These are phyloP conservation scores for Metschnikowia proteae DNA, from an alignment of 805 yeast genomes.

Conservation along the genomic window DNA sequence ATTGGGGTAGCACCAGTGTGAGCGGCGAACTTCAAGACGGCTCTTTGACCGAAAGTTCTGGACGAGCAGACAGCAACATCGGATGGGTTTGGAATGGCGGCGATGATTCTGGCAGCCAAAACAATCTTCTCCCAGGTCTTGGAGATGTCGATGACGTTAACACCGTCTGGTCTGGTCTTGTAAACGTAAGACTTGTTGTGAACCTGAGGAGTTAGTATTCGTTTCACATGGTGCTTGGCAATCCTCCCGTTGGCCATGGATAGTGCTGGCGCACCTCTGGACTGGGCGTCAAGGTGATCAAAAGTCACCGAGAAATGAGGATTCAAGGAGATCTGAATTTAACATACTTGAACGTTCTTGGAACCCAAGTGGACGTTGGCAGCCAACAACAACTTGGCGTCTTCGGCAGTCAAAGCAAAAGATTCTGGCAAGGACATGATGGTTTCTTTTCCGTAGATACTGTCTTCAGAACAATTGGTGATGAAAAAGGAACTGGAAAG, in stretches of 20 bases:
- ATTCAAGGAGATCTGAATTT: neutral
- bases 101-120: slow-evolving; percentile 98
- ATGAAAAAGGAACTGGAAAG: slow-evolving; percentile 14
- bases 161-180: slow-evolving; percentile 99
- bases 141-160: slow-evolving; percentile 95
- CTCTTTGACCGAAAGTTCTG: slow-evolving; percentile 99
- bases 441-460: slow-evolving; percentile 18
- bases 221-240: neutral
- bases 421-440: slow-evolving; percentile 82
- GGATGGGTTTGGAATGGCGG: slow-evolving; percentile 97
- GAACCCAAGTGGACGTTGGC: slow-evolving; percentile 99
- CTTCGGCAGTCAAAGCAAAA: slow-evolving; percentile 93
- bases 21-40: slow-evolving; percentile 98
- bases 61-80: slow-evolving; percentile 99
- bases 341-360: slow-evolving; percentile 97
- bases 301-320: neutral
- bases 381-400: slow-evolving; percentile 98
- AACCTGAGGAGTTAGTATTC: slow-evolving; percentile 46
- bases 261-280: too few species aligned
- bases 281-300: neutral
- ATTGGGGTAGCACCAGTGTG: slow-evolving; percentile 99
- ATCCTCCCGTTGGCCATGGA: neutral
- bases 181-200: slow-evolving; percentile 96
- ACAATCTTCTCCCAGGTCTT: slow-evolving; percentile 99
- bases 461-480: slow-evolving; percentile 20